A percentile compares a stretch with the other conserved stretches of the same genome.
phyloP scores from a whole-genome alignment of 371 early-diverging fungal species.

The Mortierella polycephala region DNA sequence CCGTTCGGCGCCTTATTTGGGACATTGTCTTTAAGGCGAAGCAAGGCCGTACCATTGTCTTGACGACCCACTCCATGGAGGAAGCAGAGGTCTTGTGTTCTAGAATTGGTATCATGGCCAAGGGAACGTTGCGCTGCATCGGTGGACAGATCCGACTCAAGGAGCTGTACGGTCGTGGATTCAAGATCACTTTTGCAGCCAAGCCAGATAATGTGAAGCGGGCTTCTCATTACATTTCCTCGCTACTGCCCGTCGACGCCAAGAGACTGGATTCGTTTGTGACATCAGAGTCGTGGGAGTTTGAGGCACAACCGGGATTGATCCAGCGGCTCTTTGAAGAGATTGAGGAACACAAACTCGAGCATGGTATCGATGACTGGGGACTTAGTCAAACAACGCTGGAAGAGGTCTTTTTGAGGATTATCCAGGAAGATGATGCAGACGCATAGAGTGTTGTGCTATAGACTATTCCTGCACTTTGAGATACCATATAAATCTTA shows the following conservation, averaged over 20 bases:
- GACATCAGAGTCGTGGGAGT: constrained; percentile 68
- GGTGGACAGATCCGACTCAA: constrained; percentile 74
- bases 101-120: constrained; percentile 79
- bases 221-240: constrained; percentile 55
- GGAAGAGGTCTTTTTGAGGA: constrained; percentile 70
- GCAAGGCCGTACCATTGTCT: constrained; percentile 68
- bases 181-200: constrained; percentile 65
- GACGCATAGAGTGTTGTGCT: constrained; percentile 23
- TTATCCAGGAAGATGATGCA: constrained; percentile 63
- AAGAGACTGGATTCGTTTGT: constrained; percentile 65
- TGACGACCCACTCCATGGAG: constrained; percentile 82
- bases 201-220: constrained; percentile 54
- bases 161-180: constrained; percentile 77
- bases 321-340: constrained; percentile 65
- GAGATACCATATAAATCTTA: not conserved
- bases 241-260: constrained; percentile 61
- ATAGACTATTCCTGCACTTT: too few species aligned
- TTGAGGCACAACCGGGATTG: constrained; percentile 59
- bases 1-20: constrained; percentile 77
- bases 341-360: constrained; percentile 53
- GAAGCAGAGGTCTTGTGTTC: constrained; percentile 74
- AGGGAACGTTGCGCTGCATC: constrained; percentile 75
- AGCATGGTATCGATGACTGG: constrained; percentile 68
- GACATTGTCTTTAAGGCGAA: constrained; percentile 70
- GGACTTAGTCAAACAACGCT: constrained; percentile 72